Percentiles rank a stretch among this genome's conserved stretches.
phyloP scores from a whole-genome alignment of 176 grass and related monocot species.

The Leersia perrieri region DNA sequence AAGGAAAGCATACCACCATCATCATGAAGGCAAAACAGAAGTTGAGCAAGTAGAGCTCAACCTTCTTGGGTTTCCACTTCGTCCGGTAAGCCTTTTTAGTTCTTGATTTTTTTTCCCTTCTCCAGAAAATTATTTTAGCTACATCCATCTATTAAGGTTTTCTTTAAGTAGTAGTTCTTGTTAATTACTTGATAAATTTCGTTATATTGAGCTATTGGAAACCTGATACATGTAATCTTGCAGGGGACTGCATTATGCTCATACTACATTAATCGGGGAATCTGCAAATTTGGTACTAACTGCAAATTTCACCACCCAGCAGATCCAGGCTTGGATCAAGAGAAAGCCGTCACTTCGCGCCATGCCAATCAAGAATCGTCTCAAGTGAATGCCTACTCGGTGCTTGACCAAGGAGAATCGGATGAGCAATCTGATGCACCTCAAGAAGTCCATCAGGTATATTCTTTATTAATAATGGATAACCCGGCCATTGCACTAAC shows the following conservation, averaged over 20 bases:
- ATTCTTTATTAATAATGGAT: too few relatives aligned
- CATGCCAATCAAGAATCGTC: neutral
- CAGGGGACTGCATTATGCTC: constrained; percentile 6
- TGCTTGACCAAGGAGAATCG: neutral
- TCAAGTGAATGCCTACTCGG: neutral
- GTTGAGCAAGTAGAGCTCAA: neutral
- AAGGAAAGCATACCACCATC: neutral
- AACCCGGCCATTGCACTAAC: too few relatives aligned
- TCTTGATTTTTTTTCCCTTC: neutral
- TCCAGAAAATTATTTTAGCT: neutral
- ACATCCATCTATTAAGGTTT: neutral
- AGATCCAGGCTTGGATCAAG: neutral
- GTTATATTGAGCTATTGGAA: neutral
- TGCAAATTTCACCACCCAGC: constrained; percentile 36
- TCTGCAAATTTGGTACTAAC: constrained; percentile 44
- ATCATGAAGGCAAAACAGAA: neutral
- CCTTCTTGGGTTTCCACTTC: neutral
- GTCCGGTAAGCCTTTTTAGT: neutral
- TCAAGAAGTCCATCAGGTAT: neutral
- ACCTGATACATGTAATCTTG: neutral
- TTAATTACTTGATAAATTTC: too few relatives aligned
- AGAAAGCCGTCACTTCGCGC: too few relatives aligned
- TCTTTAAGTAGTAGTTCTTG: too few relatives aligned
- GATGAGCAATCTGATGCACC: neutral
- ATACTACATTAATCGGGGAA: constrained; percentile 1